These are phyloP conservation scores for Amanita brunnescens DNA, from an alignment of 768 basidiomycete genomes.

Conservation along the genomic window DNA sequence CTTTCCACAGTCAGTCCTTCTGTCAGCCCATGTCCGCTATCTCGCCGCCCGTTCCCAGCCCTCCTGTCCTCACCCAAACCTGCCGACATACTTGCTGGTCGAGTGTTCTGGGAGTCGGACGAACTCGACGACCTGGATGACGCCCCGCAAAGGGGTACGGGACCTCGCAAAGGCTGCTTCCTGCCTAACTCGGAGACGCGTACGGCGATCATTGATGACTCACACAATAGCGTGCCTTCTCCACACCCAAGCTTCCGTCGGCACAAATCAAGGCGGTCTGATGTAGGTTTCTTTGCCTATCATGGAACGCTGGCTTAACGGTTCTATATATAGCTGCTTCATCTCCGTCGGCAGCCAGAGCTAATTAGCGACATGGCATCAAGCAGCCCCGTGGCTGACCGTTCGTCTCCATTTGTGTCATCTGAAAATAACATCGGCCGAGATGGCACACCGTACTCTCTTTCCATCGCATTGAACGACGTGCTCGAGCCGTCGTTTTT, in stretches of 20 bases:
- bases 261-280: constrained; percentile 12
- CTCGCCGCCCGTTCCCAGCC: constrained; percentile 18
- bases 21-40: constrained; percentile 34
- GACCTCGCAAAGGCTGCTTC: constrained; percentile 34
- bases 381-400: constrained; percentile 2
- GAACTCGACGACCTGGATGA: constrained; percentile 29
- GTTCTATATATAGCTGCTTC: constrained; percentile 14
- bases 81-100: constrained; percentile 61
- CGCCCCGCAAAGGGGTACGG: constrained; percentile 16
- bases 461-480: constrained; percentile 58
- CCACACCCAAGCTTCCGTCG: constrained; percentile 39
- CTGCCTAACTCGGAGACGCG: constrained; percentile 24
- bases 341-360: constrained; percentile 7
- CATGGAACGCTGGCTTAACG: background rate
- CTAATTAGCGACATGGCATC: constrained; percentile 5
- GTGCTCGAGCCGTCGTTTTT: constrained; percentile 70
- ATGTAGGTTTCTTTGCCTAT: constrained; percentile 20
- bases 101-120: constrained; percentile 43
- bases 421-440: background rate
- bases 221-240: constrained; percentile 36
- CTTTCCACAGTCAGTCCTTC: constrained; percentile 63
- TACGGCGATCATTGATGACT: constrained; percentile 40
- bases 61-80: constrained; percentile 42
- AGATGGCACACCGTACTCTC: background rate
- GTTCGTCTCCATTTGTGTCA: constrained; percentile 3